Base-by-base conservation (phyloP, 306 rosid species). In the Cucurbita pepo region DNA sequence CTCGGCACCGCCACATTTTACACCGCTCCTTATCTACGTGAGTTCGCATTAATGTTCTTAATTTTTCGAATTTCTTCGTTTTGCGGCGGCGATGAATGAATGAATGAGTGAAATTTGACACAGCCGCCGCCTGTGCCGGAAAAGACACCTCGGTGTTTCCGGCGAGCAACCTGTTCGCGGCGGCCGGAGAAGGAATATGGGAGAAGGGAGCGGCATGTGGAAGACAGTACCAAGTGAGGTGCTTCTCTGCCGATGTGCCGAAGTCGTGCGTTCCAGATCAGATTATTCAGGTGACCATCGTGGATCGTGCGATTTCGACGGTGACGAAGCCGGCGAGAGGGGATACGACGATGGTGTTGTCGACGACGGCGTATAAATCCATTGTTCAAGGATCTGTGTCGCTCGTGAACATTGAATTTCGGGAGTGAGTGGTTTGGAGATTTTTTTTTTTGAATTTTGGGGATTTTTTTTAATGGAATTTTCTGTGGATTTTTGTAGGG, bases 161-260 rank as follows among this genome's bases (percentile, higher is more conserved):
- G 2, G 54, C 91, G 0, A 83, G 51, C 84, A 85, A 83, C 79
- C 25, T 90, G 81, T 90, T 92, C 5, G 97, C 77, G 11, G 57
- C 96, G 0, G 97, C 92, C 0, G 95, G 97, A 2, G 97, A 88
- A 18, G 96, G 91, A 5, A 80, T 88, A 66, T 92, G 96, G 97
- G 95, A 92, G 79, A 92, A 90, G 40, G 97, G 97, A 0, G 96
- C 97, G 0, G 89, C 97, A 0, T 90, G 97, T 25, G 97, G 95
- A 40, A 85, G 95, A 64, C 74, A 73, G 36, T 92, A 90, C 63
- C 44, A 70, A 76, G 96, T 90, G 76, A 77, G 92, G 37, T 92
- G 97, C 77, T 77, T 88, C 34, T 90, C 89, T 0, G 76, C 78
- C 1, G 78, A 2, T 30, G 34, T 60, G 4, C 88, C 85, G 0